Percentiles rank a stretch among this genome's conserved stretches.
phyloP scores from a whole-genome alignment of 169 alveolate species.

The Haemoproteus tartakovskyi region DNA sequence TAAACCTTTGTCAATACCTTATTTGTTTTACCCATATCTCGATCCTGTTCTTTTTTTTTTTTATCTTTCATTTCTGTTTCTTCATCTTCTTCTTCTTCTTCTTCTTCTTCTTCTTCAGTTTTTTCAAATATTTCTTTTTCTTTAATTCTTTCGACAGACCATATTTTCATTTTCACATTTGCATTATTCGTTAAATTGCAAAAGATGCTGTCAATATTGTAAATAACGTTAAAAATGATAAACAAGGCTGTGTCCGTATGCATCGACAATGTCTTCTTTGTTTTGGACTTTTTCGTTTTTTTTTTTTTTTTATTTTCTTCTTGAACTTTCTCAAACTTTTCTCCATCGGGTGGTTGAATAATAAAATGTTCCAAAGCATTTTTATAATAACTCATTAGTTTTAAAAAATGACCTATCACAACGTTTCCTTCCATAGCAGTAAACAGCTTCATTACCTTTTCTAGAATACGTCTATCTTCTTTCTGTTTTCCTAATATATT shows the following conservation, averaged over 20 bases:
- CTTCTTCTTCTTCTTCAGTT: not conserved
- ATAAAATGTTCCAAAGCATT: constrained; percentile 24
- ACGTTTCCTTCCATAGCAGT: constrained; percentile 10
- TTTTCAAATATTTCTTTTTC: constrained; percentile 7
- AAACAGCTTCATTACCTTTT: constrained; percentile 2
- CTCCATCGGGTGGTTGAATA: constrained; percentile 13
- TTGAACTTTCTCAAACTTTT: not conserved
- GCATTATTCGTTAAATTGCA: constrained; percentile 39
- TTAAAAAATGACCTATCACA: constrained; percentile 19
- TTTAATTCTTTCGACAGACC: constrained; percentile 13
- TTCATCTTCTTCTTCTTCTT: not conserved
- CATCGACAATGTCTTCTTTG: constrained; percentile 7
- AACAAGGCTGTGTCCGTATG: constrained; percentile 34
- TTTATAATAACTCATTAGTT: constrained; percentile 16
- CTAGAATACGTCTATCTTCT: too few relatives aligned
- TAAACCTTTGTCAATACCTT: not conserved
- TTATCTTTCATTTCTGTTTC: not conserved
- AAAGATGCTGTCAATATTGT: constrained; percentile 22
- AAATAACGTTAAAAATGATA: constrained; percentile 32
- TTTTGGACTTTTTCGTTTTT: not conserved
- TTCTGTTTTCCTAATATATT: too few relatives aligned
- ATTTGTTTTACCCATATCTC: not conserved
- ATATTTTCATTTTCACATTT: not conserved
- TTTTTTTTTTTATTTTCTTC: not conserved
- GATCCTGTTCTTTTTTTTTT: not conserved